Base-by-base conservation (phyloP, 306 rosid genomes). In the Prunus kanzakura region DNA sequence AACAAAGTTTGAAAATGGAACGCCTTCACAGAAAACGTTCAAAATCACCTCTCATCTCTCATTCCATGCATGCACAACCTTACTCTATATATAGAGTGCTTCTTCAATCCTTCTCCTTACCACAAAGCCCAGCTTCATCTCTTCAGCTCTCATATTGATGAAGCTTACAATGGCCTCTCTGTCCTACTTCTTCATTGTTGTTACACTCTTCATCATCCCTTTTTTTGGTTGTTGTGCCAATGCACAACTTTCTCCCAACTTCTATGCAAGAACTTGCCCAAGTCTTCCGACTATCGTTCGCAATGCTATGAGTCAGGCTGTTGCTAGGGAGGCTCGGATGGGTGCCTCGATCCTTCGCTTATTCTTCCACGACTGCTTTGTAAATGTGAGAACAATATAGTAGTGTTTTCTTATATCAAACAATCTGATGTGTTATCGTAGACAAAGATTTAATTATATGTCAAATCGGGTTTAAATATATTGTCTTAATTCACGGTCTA, bases 341-440 rank as follows among this genome's bases (percentile, higher is more conserved):
- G 98, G 82, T 1, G 96, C 97, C 78, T 94, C 98, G 20, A 78
- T 92, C 52, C 89, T 91, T 76, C 95, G 95, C 55, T 60, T 94
- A 84, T 88, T 91, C 90, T 94, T 94, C 89, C 98, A 94, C 51
- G 96, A 94, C 55, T 91, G 95, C 84, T 91, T 94, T 6, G 96
- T 91, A 0, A 87, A 91, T 65, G 98, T 91, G 71, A 55, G 73
- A 6, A 4, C 23, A 35, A 3, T 57, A 3, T 13, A 66, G 3
- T 11, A n/a, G n/a, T 11, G 5, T 15, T 55, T n/a, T 3, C 16
- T 46, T 58, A 18, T 23, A 22, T 18, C 55, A 22, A 14, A 32
- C 27, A 1, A 18, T 14, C 15, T 74, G 8, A 6, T 75, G 19
- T 47, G 25, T 4, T 55, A 6, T 38, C 2, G 8, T 6, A 35